Percentiles rank a stretch among this genome's conserved stretches.
These are phyloP conservation scores for Primulina eburnea DNA, from an alignment of 257 asterid species.

Conservation along the genomic window DNA sequence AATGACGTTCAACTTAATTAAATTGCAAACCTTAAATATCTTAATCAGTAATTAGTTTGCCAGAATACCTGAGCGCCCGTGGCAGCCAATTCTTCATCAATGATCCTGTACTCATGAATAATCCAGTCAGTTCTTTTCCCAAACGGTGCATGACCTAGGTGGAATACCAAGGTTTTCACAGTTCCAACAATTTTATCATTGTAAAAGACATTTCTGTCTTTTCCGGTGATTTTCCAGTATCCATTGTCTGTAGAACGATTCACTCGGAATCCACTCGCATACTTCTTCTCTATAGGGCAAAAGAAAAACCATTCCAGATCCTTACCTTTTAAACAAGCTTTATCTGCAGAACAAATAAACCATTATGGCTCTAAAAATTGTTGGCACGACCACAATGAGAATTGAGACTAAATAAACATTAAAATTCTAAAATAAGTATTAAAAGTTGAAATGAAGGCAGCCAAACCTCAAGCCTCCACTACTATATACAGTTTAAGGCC, in stretches of 20 bases:
- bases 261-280: slow-evolving; percentile 65
- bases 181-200: slow-evolving; percentile 47
- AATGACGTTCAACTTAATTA: too few relatives aligned
- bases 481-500: too few relatives aligned
- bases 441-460: too few relatives aligned
- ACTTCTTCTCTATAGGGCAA: slow-evolving; percentile 84
- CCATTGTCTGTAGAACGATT: slow-evolving; percentile 83
- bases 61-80: slow-evolving; percentile 58
- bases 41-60: too few relatives aligned
- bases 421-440: too few relatives aligned
- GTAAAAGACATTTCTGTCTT: slow-evolving; percentile 44
- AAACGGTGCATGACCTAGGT: slow-evolving; percentile 65
- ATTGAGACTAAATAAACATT: background rate
- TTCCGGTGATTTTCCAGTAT: slow-evolving; percentile 88
- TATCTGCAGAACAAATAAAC: slow-evolving; percentile 40
- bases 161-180: slow-evolving; percentile 76
- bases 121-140: slow-evolving; percentile 90
- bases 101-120: slow-evolving; percentile 59
- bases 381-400: background rate
- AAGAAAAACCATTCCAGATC: slow-evolving; percentile 91
- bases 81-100: slow-evolving; percentile 48
- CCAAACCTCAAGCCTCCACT: too few relatives aligned
- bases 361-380: background rate
- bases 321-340: slow-evolving; percentile 56
- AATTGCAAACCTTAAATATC: too few relatives aligned